phyloP scores from a whole-genome alignment of 345 rosid genomes.

The Psidium guajava region DNA sequence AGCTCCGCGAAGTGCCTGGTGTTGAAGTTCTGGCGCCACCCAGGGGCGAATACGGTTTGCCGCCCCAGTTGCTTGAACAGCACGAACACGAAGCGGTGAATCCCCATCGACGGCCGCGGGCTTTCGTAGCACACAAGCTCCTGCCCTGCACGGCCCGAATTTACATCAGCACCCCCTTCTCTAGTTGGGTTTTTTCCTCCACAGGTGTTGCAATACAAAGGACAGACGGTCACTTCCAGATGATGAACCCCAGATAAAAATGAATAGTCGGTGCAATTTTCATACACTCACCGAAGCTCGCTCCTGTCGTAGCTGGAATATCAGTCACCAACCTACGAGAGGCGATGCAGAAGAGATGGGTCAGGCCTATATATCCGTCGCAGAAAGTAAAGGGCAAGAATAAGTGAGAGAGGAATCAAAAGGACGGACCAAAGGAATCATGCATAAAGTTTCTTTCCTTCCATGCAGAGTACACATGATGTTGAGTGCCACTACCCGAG shows the following conservation, averaged over 20 bases:
- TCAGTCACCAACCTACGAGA: slow-evolving; percentile 60
- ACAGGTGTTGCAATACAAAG: neutral
- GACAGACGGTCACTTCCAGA: neutral
- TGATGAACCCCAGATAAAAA: neutral
- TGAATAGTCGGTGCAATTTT: neutral
- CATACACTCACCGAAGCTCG: slow-evolving; percentile 31
- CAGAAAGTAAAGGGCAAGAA: neutral
- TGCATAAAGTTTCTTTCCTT: neutral
- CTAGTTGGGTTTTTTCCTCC: neutral
- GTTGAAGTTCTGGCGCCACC: slow-evolving; percentile 83
- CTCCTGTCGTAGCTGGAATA: slow-evolving; percentile 63
- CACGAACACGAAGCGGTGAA: slow-evolving; percentile 56
- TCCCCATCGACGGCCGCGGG: slow-evolving; percentile 66
- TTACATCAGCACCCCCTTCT: neutral
- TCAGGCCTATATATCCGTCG: neutral
- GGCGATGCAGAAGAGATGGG: neutral
- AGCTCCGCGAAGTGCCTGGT: slow-evolving; percentile 80
- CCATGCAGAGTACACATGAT: neutral
- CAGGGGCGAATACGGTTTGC: slow-evolving; percentile 79
- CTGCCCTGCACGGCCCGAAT: slow-evolving; percentile 31
- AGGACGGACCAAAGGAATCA: neutral
- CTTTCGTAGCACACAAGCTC: slow-evolving; percentile 67
- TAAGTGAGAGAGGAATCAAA: neutral
- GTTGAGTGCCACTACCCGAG: neutral
- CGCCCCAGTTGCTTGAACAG: slow-evolving; percentile 73